These are phyloP conservation scores for Davidsoniella virescens DNA, from an alignment of 2,329 filamentous ascomycete genomes.

Conservation along the genomic window DNA sequence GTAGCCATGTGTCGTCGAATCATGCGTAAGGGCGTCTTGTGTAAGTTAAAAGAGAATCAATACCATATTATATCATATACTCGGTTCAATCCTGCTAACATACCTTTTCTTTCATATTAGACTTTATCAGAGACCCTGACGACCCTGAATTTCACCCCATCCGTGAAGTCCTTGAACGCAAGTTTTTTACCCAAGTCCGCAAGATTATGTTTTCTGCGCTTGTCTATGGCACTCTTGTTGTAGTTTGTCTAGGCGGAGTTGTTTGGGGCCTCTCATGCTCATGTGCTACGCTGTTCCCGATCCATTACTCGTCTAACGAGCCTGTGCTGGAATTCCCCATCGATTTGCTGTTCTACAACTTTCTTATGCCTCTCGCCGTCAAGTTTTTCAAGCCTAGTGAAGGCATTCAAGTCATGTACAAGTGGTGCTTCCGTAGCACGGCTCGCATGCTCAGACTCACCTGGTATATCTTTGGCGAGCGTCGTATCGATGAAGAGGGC, in stretches of 20 bases:
- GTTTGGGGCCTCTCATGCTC: slow-evolving; percentile 72
- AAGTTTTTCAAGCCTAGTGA: slow-evolving; percentile 74
- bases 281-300: slow-evolving; percentile 60
- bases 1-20: slow-evolving; percentile 99
- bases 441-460: slow-evolving; percentile 66
- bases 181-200: slow-evolving; percentile 76
- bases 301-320: slow-evolving; percentile 86
- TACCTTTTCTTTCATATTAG: slow-evolving; percentile 22
- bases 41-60: slow-evolving; percentile 32
- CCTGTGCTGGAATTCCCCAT: slow-evolving; percentile 88
- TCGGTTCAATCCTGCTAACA: slow-evolving; percentile 18
- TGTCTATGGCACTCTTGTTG: slow-evolving; percentile 84
- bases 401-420: slow-evolving; percentile 69
- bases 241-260: slow-evolving; percentile 84
- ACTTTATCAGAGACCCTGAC: slow-evolving; percentile 95
- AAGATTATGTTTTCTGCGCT: slow-evolving; percentile 95
- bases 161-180: slow-evolving; percentile 86
- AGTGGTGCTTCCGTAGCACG: slow-evolving; percentile 90
- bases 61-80: neutral
- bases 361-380: slow-evolving; percentile 77
- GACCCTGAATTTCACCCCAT: slow-evolving; percentile 97
- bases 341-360: slow-evolving; percentile 92
- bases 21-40: slow-evolving; percentile 84
- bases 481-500: slow-evolving; percentile 68
- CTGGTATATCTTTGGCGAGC: slow-evolving; percentile 83